phyloP scores from a whole-genome alignment of 169 alveolate species.

The Cryptosporidium bovis region DNA sequence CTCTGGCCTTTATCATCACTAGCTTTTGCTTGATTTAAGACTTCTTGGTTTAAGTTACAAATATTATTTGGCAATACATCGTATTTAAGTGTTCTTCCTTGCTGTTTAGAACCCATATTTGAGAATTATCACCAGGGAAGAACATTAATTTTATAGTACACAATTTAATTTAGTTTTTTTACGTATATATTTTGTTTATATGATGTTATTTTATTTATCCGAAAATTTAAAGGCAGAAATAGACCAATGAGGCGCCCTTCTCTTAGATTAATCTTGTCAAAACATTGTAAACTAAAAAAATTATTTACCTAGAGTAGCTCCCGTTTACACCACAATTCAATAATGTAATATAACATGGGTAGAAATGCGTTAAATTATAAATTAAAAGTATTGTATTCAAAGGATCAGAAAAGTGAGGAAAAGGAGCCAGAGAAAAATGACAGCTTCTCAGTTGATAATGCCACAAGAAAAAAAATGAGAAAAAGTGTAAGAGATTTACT shows the following conservation, averaged over 20 bases:
- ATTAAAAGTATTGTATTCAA: conserved; percentile 26
- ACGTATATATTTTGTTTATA: not conserved
- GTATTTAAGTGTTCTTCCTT: conserved; percentile 10
- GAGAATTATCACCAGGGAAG: not conserved
- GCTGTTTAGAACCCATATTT: not conserved
- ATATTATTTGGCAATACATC: conserved; percentile 67
- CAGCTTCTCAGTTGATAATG: not conserved
- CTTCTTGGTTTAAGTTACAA: conserved; percentile 67
- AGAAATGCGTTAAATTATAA: conserved; percentile 47
- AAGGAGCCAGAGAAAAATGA: not conserved
- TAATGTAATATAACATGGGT: conserved; percentile 21
- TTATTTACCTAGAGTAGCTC: too few species aligned
- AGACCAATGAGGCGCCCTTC: too few species aligned
- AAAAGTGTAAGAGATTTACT: conserved; percentile 37
- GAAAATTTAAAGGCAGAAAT: too few species aligned
- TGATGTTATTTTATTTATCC: not conserved
- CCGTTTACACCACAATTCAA: too few species aligned
- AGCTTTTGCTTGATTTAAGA: conserved; percentile 55
- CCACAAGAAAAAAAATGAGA: conserved; percentile 39
- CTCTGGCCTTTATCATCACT: conserved; percentile 71
- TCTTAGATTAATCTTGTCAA: too few species aligned
- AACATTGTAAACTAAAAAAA: too few species aligned
- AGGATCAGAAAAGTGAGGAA: conserved; percentile 8
- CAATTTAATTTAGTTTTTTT: not conserved
- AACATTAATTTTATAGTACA: not conserved